Evolutionary conservation across 805 yeast species (phyloP), one percentile per base, ranked within the genome.

Genomic region (Zygotorulaspora florentina): DNA sequence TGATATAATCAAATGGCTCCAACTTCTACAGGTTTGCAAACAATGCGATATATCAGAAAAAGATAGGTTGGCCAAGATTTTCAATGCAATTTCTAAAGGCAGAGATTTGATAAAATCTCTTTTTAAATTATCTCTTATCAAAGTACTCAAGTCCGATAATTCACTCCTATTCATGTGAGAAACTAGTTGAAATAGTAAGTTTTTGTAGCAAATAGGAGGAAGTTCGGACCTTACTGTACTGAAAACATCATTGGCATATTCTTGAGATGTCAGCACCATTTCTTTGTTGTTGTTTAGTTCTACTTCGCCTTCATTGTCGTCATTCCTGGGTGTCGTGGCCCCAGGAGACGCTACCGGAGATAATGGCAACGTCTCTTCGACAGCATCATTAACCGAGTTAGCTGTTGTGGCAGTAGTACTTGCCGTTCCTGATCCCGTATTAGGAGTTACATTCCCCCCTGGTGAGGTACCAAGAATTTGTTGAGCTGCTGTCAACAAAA

Each of bases 1-100:
- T 29, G 76, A 75, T 46, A 77, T 79, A 3, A 85, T 75, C n/a
- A 86, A 67, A 20, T 68, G 61, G 51, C 76, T 73, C 97, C 98
- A 93, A 42, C 69, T 68, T 39, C 70, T 75, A 43, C 85, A 84
- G 1, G 89, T 95, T 47, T 70, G 69, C 3, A 87, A 70, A 11
- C 84, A 76, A 8, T 75, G 71, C 30, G 81, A 69, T 18, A 93
- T 71, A 2, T 90, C 78, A 36, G 69, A 58, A 51, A 76, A 75
- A 58, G 87, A 90, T 46, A 91, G 70, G 47, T 78, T 74, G 2
- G 75, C 67, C 42, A 93, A 69, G 8, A 93, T 80, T 38, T 79
- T 76, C 53, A 77, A 70, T 2, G 87, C 67, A 9, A 93, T 71
- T 59, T 93, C 98, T 0, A 77, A 57, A 0, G 99, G 99, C 26